These are phyloP conservation scores for Choiromyces venosus DNA, from an alignment of 495 filamentous ascomycete species.

Conservation along the genomic window DNA sequence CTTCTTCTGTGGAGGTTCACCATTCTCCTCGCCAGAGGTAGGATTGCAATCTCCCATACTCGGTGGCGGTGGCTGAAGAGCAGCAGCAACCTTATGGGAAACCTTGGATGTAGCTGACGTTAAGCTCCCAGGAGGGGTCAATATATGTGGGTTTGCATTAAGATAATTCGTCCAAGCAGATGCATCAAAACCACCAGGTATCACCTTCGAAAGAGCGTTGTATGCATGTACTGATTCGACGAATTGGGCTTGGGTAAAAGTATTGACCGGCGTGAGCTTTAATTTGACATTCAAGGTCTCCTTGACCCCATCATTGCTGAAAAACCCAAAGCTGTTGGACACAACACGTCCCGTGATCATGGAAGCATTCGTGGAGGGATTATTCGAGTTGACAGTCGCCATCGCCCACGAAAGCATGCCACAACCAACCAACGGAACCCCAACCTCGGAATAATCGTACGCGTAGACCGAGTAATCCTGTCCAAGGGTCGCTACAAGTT, in stretches of 20 bases:
- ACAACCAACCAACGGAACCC: constrained; percentile 87
- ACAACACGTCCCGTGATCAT: constrained; percentile 88
- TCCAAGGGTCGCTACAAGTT: constrained; percentile 74
- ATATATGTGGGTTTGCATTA: constrained; percentile 55
- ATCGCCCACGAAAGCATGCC: constrained; percentile 90
- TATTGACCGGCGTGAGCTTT: constrained; percentile 76
- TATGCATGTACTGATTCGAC: constrained; percentile 56
- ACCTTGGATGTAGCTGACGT: background rate
- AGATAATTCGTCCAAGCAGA: constrained; percentile 63
- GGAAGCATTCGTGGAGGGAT: constrained; percentile 50
- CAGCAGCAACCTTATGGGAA: constrained; percentile 27
- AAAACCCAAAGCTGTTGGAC: constrained; percentile 73
- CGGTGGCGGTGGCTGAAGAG: constrained; percentile 14
- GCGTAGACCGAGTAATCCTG: constrained; percentile 96
- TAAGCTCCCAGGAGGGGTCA: constrained; percentile 33
- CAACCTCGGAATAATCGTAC: constrained; percentile 91
- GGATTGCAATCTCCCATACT: constrained; percentile 28
- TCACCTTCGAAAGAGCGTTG: constrained; percentile 47
- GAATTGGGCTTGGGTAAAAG: constrained; percentile 64
- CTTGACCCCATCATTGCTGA: constrained; percentile 67
- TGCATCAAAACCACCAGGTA: constrained; percentile 61
- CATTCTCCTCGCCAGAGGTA: constrained; percentile 32
- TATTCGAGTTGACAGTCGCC: constrained; percentile 46
- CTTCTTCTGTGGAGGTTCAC: constrained; percentile 40
- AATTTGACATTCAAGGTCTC: constrained; percentile 94